Base-by-base conservation (phyloP, 1,139 yeast genomes). In the Hanseniaspora uvarum region DNA sequence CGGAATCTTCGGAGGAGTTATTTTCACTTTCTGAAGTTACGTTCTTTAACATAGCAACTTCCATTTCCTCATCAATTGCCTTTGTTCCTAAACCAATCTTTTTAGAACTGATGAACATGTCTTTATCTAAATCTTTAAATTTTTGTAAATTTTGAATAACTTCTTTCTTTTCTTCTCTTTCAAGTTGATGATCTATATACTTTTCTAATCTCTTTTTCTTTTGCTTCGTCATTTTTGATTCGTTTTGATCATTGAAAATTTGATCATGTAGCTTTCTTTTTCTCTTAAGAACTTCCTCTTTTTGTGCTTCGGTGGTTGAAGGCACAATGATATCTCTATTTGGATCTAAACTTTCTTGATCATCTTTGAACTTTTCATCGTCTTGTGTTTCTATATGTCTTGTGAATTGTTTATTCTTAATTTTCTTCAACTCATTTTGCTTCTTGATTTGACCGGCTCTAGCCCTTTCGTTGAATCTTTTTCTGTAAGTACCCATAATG, bases 131-230 rank as follows among this genome's bases (percentile, higher is more conserved):
- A n/a, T 53, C 43, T 58, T 81, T 79, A 1, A 94, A 81, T 23
- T 74, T 74, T 40, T 83, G 74, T 46, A 92, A 73, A 65, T 88
- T 89, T 57, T 82, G 81, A 46, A 92, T 72, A 56, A 92, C 72
- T 4, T 77, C 77, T 61, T 84, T 86, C 69, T 86, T 86, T 69
- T 92, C 97, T 65, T 89, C 95, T 65, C 95, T 76, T 61, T 85
- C 84, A 59, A 92, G 68, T 67, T 92, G 97, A 68, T 85, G 94
- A 58, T 88, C 96, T 36, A 83, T 81, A 63, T 82, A 83, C 65
- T 83, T 83, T 59, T 83, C 89, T 53, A 83, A 67, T 58, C 92
- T 69, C 69, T 92, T 92, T 68, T 78, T 79, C 68, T 89, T 92
- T 46, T 83, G 76, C 52, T 79, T 71, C 0, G 94, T 80, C 54